A percentile compares a stretch with the other conserved stretches of the same genome.
phyloP scores from a whole-genome alignment of 2,329 filamentous ascomycete species.

The Xylariaceae sp. region DNA sequence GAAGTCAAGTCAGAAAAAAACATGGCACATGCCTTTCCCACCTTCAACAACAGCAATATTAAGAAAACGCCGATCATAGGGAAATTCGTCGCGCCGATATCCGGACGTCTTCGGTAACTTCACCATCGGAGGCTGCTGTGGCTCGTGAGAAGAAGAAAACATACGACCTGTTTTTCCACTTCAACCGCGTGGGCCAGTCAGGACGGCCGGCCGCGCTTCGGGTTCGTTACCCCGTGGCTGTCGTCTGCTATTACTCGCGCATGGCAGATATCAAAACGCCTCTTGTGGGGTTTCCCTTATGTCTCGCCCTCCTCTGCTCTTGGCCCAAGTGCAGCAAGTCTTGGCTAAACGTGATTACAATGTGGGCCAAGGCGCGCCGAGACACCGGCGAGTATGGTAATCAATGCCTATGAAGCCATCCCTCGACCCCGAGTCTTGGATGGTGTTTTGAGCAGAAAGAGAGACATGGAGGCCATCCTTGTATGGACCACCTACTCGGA shows the following conservation, averaged over 20 bases:
- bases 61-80: neutral
- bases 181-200: conserved; percentile 6
- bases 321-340: conserved; percentile 6
- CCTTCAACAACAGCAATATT: neutral
- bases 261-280: conserved; percentile 1
- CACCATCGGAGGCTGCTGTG: neutral
- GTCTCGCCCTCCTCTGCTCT: conserved; percentile 16
- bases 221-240: conserved; percentile 1
- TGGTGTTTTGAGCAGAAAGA: neutral
- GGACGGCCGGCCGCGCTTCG: conserved; percentile 1
- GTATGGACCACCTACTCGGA: neutral
- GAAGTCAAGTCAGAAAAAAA: neutral
- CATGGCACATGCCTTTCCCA: neutral
- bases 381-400: conserved; percentile 14
- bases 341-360: conserved; percentile 19
- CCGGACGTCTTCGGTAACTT: conserved; percentile 3
- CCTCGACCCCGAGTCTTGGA: conserved; percentile 21
- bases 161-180: conserved; percentile 5
- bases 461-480: conserved; percentile 3
- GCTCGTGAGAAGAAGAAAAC: conserved; percentile 1
- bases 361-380: conserved; percentile 30
- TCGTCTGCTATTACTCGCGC: too few species aligned
- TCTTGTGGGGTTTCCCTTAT: conserved; percentile 12
- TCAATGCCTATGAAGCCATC: conserved; percentile 19
- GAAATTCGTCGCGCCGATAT: conserved; percentile 9